These are phyloP conservation scores for Petunia axillaris DNA, from an alignment of 257 asterid species.

Conservation along the genomic window DNA sequence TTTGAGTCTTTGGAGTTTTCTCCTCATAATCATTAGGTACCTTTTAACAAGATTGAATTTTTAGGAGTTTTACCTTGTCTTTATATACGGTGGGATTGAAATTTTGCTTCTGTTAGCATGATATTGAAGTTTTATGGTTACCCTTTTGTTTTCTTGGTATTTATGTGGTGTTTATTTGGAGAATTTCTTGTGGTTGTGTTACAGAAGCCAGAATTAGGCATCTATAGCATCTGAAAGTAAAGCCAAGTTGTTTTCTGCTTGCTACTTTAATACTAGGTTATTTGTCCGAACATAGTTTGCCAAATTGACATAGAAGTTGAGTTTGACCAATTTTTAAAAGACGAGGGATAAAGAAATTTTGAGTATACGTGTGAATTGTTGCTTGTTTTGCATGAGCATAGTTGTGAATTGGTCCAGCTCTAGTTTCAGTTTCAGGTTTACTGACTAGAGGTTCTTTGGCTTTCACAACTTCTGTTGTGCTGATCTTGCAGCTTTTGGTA, in stretches of 20 bases:
- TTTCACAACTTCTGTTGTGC: background rate
- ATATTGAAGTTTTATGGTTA: background rate
- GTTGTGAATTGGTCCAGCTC: background rate
- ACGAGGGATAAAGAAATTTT: background rate
- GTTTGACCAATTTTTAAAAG: background rate
- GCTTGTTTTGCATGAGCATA: conserved; percentile 4
- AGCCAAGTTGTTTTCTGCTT: background rate
- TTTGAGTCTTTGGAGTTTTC: background rate
- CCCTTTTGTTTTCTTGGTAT: background rate
- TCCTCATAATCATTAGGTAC: background rate
- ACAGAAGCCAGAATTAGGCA: background rate
- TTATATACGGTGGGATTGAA: background rate
- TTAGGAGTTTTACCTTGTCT: background rate
- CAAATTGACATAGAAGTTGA: conserved; percentile 7
- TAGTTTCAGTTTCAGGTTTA: background rate
- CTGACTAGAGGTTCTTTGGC: background rate
- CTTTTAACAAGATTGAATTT: background rate
- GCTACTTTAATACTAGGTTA: background rate
- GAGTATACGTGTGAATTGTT: background rate
- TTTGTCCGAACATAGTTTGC: background rate
- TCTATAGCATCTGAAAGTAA: background rate
- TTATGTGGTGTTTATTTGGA: background rate
- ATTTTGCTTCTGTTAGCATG: background rate
- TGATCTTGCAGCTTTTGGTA: background rate
- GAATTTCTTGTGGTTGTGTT: background rate